Percentiles rank a stretch among this genome's conserved stretches.
Conservation (phyloP, 495 filamentous ascomycete genomes). For the Stereocaulon alpinum region DNA sequence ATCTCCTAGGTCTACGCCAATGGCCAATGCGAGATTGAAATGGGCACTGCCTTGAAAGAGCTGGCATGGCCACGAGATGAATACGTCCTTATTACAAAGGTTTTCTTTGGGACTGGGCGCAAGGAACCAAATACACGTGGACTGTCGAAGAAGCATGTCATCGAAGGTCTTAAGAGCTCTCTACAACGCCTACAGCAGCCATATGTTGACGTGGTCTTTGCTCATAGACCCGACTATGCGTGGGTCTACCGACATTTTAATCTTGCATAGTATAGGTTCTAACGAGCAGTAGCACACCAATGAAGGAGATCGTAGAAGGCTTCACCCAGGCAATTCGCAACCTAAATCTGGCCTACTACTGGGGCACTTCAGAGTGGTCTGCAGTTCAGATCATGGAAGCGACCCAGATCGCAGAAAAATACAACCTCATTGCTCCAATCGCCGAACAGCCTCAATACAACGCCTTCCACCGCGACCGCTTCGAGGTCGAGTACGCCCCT, state of each 20-base stretch:
- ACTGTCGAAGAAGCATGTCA: slow-evolving; percentile 71
- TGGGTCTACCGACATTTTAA: neutral
- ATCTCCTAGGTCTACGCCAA: slow-evolving; percentile 48
- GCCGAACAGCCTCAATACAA: slow-evolving; percentile 86
- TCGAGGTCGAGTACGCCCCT: slow-evolving; percentile 65
- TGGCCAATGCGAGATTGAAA: slow-evolving; percentile 62
- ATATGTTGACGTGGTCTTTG: slow-evolving; percentile 69
- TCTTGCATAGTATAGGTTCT: neutral
- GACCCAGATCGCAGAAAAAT: slow-evolving; percentile 58
- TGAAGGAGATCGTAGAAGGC: slow-evolving; percentile 75
- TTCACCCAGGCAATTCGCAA: slow-evolving; percentile 73
- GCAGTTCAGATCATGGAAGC: slow-evolving; percentile 73
- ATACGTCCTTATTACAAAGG: slow-evolving; percentile 38
- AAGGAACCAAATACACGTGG: slow-evolving; percentile 63
- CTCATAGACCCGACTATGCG: slow-evolving; percentile 62
- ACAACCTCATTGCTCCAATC: slow-evolving; percentile 69
- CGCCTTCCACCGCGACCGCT: slow-evolving; percentile 57
- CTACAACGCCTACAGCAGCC: slow-evolving; percentile 60
- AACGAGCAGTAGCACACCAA: slow-evolving; percentile 46
- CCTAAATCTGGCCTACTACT: slow-evolving; percentile 70
- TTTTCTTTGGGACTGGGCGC: slow-evolving; percentile 60
- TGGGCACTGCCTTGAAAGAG: slow-evolving; percentile 58
- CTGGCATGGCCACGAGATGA: slow-evolving; percentile 24
- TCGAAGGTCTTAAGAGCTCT: slow-evolving; percentile 57
- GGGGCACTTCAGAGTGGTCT: slow-evolving; percentile 83